A percentile compares a stretch with the other conserved stretches of the same genome.
phyloP scores from a whole-genome alignment of 768 basidiomycete species.

The Mycena galopus region DNA sequence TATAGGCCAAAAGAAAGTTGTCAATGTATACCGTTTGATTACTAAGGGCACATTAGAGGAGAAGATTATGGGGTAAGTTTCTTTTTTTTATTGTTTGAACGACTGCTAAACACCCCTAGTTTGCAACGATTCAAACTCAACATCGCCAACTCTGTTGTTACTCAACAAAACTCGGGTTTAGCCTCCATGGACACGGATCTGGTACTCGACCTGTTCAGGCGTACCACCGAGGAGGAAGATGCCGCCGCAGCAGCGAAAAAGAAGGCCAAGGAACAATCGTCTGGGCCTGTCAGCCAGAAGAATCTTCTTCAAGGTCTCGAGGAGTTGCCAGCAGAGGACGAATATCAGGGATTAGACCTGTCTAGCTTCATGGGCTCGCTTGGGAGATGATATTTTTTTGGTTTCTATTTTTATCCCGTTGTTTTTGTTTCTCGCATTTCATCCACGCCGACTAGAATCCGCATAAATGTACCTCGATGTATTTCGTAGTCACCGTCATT shows the following conservation, averaged over 20 bases:
- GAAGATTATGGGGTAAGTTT: constrained; percentile 97
- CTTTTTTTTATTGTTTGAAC: background rate
- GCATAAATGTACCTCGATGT: constrained; percentile 32
- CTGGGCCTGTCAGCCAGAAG: constrained; percentile 79
- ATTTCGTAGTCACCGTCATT: constrained; percentile 35
- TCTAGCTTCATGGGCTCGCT: constrained; percentile 92
- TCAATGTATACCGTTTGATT: constrained; percentile 97
- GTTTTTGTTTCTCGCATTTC: constrained; percentile 25
- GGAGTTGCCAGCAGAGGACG: constrained; percentile 92
- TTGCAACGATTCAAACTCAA: constrained; percentile 99
- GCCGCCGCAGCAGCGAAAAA: constrained; percentile 63
- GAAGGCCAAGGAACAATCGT: constrained; percentile 65
- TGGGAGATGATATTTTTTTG: constrained; percentile 58
- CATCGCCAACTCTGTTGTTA: constrained; percentile 96
- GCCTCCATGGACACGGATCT: constrained; percentile 97
- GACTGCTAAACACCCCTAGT: constrained; percentile 58
- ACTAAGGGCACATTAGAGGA: constrained; percentile 98
- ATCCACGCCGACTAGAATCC: constrained; percentile 31
- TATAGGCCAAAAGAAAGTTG: constrained; percentile 98
- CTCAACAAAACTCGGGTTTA: constrained; percentile 95
- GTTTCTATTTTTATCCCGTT: constrained; percentile 45
- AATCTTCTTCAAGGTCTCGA: constrained; percentile 91
- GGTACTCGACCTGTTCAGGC: constrained; percentile 92
- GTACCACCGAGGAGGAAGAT: constrained; percentile 84
- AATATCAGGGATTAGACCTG: constrained; percentile 90